Evolutionary conservation across 192 early-diverging fungal genomes (phyloP).

Genomic region (Coemansia sp.): DNA sequence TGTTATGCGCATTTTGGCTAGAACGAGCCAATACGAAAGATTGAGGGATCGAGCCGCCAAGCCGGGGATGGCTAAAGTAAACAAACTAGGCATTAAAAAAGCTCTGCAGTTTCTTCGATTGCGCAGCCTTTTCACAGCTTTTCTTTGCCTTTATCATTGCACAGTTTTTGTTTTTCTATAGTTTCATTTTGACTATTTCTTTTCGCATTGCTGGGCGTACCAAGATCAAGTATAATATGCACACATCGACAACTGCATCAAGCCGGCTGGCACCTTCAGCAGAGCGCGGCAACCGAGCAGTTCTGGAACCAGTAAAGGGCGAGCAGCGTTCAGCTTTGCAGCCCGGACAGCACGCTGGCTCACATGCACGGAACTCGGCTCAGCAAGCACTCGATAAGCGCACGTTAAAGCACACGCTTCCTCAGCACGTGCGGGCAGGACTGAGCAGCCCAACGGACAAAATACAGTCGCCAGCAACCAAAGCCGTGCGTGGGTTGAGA

Average conservation of each 20-base stretch:
- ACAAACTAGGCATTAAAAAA: neutral
- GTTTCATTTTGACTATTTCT: neutral
- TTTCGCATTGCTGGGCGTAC: neutral
- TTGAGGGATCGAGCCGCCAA: neutral
- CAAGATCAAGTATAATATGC: neutral
- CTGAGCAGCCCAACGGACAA: conserved; percentile 47
- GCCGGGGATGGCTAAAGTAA: neutral
- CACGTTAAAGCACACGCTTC: conserved; percentile 5
- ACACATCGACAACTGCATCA: neutral
- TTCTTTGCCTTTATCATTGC: neutral
- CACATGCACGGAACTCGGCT: conserved; percentile 12
- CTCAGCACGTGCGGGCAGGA: conserved; percentile 16
- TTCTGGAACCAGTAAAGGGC: neutral
- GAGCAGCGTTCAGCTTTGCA: neutral
- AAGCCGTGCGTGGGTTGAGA: conserved; percentile 32
- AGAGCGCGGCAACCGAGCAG: neutral
- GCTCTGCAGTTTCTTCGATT: conserved; percentile 3
- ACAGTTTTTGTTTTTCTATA: neutral
- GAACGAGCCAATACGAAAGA: neutral
- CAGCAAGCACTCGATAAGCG: conserved; percentile 16
- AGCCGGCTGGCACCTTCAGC: neutral
- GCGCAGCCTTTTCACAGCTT: neutral
- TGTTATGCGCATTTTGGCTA: neutral
- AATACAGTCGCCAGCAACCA: conserved; percentile 45
- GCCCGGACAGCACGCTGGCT: neutral